Evolutionary conservation across 306 rosid species (phyloP), one percentile per base, ranked within the genome.

Genomic region (Gastrolobium bilobum): DNA sequence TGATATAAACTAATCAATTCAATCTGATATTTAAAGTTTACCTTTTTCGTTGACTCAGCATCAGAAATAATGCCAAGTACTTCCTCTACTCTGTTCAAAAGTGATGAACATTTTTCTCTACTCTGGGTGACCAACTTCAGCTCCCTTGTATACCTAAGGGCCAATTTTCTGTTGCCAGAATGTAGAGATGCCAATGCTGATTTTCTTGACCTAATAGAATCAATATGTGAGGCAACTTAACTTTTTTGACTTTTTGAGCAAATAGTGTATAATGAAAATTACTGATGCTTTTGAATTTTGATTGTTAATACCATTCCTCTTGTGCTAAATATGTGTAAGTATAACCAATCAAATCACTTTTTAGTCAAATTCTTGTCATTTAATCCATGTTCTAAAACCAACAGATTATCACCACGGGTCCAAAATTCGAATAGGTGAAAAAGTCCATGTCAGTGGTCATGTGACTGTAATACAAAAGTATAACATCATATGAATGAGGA

Each of bases 31-130:
- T 34, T 3, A 46, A 82, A 63, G 73, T 67, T 11, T 53, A 92
- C 99, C 97, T 87, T 88, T 83, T 92, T 92, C 0, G 96, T 90
- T 47, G 93, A 87, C 79, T 95, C 99, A 0, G 98, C 96, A 85
- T 90, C 88, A 3, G 88, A 82, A 78, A 92, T 88, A 53, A 83
- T 68, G 2, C 83, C 76, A 61, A 89, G 88, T 50, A 95, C 94
- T 88, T 92, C 97, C 85, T 92, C 97, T 73, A 95, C 97, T 87
- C 97, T 88, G 77, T 75, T 91, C 88, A 92, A 77, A 83, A 95
- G 89, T 15, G 89, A 82, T 54, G 86, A 75, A 68, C 97, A 91
- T 83, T 95, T 92, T 77, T 90, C 96, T 71, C 94, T 85, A 73
- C 93, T 91, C 71, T 85, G 89, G 60, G 75, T 83, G 59, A 68